Evolutionary conservation across 495 filamentous ascomycete genomes (phyloP).

Genomic region (Penicillium lividum): DNA sequence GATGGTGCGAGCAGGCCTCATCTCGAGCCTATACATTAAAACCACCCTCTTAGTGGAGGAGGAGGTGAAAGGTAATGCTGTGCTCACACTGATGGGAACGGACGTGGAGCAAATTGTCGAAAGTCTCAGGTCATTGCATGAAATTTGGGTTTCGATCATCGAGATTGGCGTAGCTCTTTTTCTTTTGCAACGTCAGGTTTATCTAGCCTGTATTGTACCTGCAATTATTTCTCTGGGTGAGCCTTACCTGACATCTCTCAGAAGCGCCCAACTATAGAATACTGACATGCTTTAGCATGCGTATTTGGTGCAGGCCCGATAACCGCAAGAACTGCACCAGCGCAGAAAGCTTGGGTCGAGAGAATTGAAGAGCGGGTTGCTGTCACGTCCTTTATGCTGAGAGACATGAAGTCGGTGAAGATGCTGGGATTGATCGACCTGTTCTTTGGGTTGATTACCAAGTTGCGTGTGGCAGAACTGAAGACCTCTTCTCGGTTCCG

Average conservation of each 20-base stretch:
- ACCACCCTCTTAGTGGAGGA: too few species aligned
- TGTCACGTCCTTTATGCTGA: not conserved
- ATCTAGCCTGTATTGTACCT: not conserved
- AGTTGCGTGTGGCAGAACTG: not conserved
- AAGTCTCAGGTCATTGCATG: not conserved
- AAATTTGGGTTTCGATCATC: not conserved
- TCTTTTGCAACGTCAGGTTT: not conserved
- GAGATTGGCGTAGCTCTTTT: slow-evolving; percentile 3
- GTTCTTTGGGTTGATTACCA: not conserved
- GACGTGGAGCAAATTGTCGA: slow-evolving; percentile 7
- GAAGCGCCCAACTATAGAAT: not conserved
- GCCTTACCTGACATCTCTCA: too few species aligned
- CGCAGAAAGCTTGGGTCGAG: not conserved
- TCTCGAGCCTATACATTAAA: too few species aligned
- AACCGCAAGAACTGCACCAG: not conserved
- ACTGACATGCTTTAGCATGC: not conserved
- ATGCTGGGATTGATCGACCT: not conserved
- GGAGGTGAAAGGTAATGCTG: too few species aligned
- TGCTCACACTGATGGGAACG: too few species aligned
- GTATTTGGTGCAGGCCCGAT: not conserved
- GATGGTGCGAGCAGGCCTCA: too few species aligned
- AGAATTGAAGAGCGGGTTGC: not conserved
- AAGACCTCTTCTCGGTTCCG: not conserved
- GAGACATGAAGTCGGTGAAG: not conserved
- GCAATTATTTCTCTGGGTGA: slow-evolving; percentile 4